These are phyloP conservation scores for Clavispora vitiphila DNA, from an alignment of 805 yeast species.

Conservation along the genomic window DNA sequence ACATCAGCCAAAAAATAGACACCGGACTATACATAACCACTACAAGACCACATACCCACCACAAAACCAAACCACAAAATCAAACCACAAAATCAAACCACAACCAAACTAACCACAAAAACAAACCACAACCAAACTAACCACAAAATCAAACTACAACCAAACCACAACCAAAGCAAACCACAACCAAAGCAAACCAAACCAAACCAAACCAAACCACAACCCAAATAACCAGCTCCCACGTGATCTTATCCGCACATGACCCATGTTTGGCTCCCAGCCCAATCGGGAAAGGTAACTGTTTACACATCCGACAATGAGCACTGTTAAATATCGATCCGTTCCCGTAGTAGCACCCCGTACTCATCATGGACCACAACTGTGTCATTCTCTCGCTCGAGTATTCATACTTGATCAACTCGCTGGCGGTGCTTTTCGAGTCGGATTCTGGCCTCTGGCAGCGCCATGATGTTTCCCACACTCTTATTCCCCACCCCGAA, in stretches of 20 bases:
- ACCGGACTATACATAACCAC: no score
- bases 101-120: no score
- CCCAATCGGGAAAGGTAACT: neutral
- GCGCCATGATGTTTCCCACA: slow-evolving; percentile 11
- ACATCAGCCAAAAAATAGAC: no score
- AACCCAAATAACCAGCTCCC: no score
- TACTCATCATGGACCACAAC: slow-evolving; percentile 13
- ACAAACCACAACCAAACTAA: no score
- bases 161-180: no score
- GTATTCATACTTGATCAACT: slow-evolving; percentile 22
- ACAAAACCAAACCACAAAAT: no score
- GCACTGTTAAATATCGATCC: neutral
- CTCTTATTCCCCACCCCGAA: slow-evolving; percentile 12
- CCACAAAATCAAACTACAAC: no score
- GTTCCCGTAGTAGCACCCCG: neutral
- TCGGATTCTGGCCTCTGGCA: slow-evolving; percentile 34
- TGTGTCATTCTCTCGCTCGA: slow-evolving; percentile 24
- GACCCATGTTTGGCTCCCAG: neutral
- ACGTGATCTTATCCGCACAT: neutral
- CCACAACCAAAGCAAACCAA: no score
- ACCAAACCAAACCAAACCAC: no score
- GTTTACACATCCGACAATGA: neutral
- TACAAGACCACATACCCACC: no score
- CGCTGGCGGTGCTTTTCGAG: slow-evolving; percentile 18
- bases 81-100: no score